Evolutionary conservation across 2,329 filamentous ascomycete species (phyloP).

Genomic region (Fusarium oligoseptatum): DNA sequence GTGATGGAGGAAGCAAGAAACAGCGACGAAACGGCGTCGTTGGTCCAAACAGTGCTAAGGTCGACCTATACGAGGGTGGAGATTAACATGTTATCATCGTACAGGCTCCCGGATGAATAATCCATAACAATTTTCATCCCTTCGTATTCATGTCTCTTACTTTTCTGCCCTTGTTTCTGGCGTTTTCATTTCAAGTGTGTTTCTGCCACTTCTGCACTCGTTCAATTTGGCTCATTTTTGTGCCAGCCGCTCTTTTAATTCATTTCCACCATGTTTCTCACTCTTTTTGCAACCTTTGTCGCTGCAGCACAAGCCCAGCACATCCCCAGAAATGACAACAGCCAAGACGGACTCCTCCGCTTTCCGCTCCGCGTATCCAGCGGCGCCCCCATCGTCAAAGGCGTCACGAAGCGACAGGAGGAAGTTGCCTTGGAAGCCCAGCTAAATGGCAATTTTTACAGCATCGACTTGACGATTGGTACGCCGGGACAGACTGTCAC

Average conservation of each 20-base stretch:
- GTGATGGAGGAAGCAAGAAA: neutral
- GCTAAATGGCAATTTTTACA: constrained; percentile 54
- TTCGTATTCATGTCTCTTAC: neutral
- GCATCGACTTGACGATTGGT: constrained; percentile 54
- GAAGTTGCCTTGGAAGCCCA: constrained; percentile 43
- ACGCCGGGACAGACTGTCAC: constrained; percentile 55
- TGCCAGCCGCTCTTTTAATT: neutral
- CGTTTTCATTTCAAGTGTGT: neutral
- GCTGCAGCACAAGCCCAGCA: neutral
- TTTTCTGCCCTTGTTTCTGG: neutral
- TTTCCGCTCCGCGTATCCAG: neutral
- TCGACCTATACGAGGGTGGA: neutral
- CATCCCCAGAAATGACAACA: neutral
- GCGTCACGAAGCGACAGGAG: constrained; percentile 48
- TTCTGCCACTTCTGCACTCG: neutral
- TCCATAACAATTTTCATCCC: neutral
- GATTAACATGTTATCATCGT: neutral
- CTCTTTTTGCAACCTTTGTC: neutral
- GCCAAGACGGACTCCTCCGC: neutral
- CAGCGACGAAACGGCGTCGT: neutral
- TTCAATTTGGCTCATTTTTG: neutral
- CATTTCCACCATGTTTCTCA: neutral
- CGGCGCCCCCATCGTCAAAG: constrained; percentile 46
- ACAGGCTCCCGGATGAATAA: neutral
- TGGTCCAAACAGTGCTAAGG: neutral